A percentile compares a stretch with the other conserved stretches of the same genome.
phyloP scores from a whole-genome alignment of 805 yeast genomes.

The Candida boleticola region DNA sequence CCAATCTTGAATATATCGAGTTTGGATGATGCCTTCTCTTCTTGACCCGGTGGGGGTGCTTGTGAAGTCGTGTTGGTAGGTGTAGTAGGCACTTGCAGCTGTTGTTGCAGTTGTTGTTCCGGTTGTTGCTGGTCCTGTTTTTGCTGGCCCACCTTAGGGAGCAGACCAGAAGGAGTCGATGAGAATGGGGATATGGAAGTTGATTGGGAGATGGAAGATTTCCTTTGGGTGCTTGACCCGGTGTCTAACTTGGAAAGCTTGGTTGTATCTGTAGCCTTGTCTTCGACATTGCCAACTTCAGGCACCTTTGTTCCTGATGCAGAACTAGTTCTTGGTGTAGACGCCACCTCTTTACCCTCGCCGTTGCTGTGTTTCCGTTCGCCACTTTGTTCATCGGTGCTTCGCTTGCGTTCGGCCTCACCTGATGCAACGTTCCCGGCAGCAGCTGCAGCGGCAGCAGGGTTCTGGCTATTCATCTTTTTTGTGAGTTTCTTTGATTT shows the following conservation, averaged over 20 bases:
- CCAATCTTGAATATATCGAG: conserved; percentile 24
- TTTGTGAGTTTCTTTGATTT: conserved; percentile 57
- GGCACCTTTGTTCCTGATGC: background rate
- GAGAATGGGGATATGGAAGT: background rate
- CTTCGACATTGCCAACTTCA: background rate
- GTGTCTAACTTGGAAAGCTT: background rate
- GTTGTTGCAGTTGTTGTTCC: conserved; percentile 2
- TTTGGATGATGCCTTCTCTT: conserved; percentile 13
- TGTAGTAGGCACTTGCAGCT: background rate
- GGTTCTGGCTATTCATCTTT: conserved; percentile 25
- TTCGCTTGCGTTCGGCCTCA: background rate
- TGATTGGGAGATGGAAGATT: background rate
- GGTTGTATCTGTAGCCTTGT: background rate
- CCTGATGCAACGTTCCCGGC: conserved; percentile 1
- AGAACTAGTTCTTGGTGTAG: conserved; percentile 3
- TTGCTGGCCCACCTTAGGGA: background rate
- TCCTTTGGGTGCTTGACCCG: background rate
- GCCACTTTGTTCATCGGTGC: too few relatives aligned
- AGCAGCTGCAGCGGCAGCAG: conserved; percentile 1
- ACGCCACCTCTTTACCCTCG: conserved; percentile 11
- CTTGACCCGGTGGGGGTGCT: conserved; percentile 1
- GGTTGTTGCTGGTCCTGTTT: conserved; percentile 2
- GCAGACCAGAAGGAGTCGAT: background rate
- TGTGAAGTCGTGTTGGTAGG: background rate
- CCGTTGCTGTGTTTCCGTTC: conserved; percentile 4